These are phyloP conservation scores for Macadamia integrifolia DNA, from an alignment of 164 flowering plant genomes.

Conservation along the genomic window DNA sequence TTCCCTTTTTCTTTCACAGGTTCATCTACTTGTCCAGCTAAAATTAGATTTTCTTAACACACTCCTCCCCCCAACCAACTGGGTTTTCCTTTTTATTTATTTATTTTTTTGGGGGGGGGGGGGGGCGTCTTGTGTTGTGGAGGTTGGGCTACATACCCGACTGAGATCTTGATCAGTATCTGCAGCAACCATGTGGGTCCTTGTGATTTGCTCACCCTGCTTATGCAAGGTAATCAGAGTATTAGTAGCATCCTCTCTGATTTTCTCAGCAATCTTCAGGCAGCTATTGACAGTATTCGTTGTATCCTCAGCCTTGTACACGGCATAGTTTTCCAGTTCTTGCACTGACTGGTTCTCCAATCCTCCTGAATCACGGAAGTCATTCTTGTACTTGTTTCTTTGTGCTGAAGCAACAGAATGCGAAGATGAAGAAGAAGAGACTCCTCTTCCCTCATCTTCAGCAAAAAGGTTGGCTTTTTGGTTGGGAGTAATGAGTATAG, in stretches of 20 bases:
- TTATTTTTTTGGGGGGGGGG: not conserved
- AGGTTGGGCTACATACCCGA: conserved; percentile 28
- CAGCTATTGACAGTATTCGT: conserved; percentile 53
- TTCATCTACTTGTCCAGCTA: no score
- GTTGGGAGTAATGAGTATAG: conserved; percentile 22
- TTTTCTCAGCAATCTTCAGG: conserved; percentile 71
- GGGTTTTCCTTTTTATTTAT: not conserved
- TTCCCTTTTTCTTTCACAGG: no score
- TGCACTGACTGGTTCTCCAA: conserved; percentile 54
- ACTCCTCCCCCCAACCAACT: no score
- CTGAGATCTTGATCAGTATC: conserved; percentile 67
- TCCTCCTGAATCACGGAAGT: conserved; percentile 44
- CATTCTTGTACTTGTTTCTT: conserved; percentile 42
- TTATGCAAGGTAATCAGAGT: conserved; percentile 66
- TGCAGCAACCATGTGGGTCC: conserved; percentile 55
- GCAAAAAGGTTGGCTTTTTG: conserved; percentile 43
- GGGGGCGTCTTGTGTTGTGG: no score
- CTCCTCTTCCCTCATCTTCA: conserved; percentile 24
- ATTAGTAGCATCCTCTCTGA: conserved; percentile 56
- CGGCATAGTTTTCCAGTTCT: conserved; percentile 67
- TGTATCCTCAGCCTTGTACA: conserved; percentile 64
- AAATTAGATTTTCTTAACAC: no score
- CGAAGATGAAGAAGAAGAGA: conserved; percentile 18
- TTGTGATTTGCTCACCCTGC: conserved; percentile 78
- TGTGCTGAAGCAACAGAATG: conserved; percentile 22